phyloP scores from a whole-genome alignment of 2,329 filamentous ascomycete genomes.

The Alternaria brassicicola region DNA sequence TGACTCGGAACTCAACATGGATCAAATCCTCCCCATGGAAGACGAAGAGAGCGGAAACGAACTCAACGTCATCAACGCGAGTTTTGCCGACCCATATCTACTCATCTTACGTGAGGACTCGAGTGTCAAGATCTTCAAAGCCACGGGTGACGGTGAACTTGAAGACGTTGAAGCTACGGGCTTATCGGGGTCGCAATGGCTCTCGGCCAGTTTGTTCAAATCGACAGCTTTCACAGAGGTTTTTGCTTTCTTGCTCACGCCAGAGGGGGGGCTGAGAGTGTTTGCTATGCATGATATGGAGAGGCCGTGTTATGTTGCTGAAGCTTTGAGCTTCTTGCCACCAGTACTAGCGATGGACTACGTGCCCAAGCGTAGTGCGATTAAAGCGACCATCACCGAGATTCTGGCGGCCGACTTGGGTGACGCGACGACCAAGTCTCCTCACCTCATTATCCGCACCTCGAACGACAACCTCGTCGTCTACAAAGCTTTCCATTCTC shows the following conservation, averaged over 20 bases:
- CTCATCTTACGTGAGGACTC: slow-evolving; percentile 83
- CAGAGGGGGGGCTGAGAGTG: slow-evolving; percentile 75
- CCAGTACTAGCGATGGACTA: slow-evolving; percentile 76
- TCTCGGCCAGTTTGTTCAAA: slow-evolving; percentile 82
- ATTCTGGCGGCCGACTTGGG: slow-evolving; percentile 85
- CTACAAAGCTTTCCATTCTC: slow-evolving; percentile 76
- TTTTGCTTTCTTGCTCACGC: slow-evolving; percentile 77
- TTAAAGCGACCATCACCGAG: slow-evolving; percentile 76
- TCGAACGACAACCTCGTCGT: slow-evolving; percentile 81
- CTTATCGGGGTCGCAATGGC: slow-evolving; percentile 71
- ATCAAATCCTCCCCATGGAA: slow-evolving; percentile 89
- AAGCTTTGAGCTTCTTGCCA: slow-evolving; percentile 78
- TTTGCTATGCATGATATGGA: slow-evolving; percentile 77
- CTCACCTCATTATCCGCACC: slow-evolving; percentile 83
- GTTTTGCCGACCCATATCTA: slow-evolving; percentile 85
- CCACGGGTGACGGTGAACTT: slow-evolving; percentile 80
- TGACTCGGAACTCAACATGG: slow-evolving; percentile 84
- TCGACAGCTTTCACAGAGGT: slow-evolving; percentile 64
- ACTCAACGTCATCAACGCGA: slow-evolving; percentile 77
- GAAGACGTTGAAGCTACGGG: slow-evolving; percentile 76
- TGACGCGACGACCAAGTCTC: slow-evolving; percentile 70
- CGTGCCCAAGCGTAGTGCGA: slow-evolving; percentile 70
- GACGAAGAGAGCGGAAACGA: slow-evolving; percentile 82
- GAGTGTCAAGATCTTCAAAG: slow-evolving; percentile 77
- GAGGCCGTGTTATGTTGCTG: slow-evolving; percentile 73